These are phyloP conservation scores for Phytophthora pistaciae DNA, from an alignment of 352 stramenopile species.

Conservation along the genomic window DNA sequence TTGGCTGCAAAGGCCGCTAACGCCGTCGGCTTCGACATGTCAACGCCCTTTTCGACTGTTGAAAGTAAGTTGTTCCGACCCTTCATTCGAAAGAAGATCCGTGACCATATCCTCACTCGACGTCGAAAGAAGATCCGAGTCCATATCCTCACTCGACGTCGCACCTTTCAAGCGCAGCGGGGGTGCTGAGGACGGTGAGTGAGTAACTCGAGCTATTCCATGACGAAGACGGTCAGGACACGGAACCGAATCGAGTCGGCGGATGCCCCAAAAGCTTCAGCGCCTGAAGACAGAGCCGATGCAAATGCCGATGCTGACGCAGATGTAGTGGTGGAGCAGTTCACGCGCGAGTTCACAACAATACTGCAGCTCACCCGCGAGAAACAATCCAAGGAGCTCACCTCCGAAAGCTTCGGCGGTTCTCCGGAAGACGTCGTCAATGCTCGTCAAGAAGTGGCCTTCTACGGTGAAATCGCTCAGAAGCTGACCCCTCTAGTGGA, in stretches of 20 bases:
- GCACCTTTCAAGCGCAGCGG: not conserved
- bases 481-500: conserved; percentile 49
- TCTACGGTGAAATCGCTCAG: conserved; percentile 51
- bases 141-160: conserved; percentile 3
- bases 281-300: conserved; percentile 2
- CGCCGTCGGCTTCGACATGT: conserved; percentile 19
- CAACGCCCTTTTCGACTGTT: conserved; percentile 3
- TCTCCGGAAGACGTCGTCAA: conserved; percentile 15
- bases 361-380: conserved; percentile 52
- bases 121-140: conserved; percentile 5
- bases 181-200: not conserved
- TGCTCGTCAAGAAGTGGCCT: conserved; percentile 42
- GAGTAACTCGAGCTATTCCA: conserved; percentile 3
- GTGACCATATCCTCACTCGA: conserved; percentile 1
- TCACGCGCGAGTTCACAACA: conserved; percentile 56
- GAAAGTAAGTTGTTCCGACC: conserved; percentile 17
- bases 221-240: conserved; percentile 18
- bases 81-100: conserved; percentile 23
- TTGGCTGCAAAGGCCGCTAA: conserved; percentile 28
- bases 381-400: conserved; percentile 27
- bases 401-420: conserved; percentile 5
- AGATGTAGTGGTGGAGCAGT: conserved; percentile 56
- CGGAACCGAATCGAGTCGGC: conserved; percentile 18
- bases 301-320: not conserved
- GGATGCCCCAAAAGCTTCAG: conserved; percentile 7